phyloP scores from a whole-genome alignment of 441 rosid species.

The Eruca vesicaria region DNA sequence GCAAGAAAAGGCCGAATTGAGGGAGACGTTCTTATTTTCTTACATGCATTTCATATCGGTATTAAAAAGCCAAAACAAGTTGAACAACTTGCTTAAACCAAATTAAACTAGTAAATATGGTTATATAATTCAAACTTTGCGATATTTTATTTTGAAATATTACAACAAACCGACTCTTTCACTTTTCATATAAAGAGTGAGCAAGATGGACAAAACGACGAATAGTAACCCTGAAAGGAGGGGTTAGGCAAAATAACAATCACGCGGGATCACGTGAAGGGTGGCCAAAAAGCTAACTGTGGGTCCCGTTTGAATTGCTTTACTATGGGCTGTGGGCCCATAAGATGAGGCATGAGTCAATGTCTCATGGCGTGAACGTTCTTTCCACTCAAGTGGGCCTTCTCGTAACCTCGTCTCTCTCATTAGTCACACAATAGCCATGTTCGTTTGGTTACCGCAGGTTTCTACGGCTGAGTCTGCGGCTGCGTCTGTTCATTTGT shows the following conservation, averaged over 20 bases:
- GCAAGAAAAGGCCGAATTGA: too few species aligned
- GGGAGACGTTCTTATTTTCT: background rate
- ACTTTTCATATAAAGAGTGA: too few species aligned
- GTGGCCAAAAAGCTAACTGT: background rate
- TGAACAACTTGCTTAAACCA: background rate
- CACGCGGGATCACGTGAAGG: constrained; percentile 33
- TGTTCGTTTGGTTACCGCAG: too few species aligned
- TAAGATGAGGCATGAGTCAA: background rate
- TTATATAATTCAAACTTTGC: background rate
- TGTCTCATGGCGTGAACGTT: constrained; percentile 23
- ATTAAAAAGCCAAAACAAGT: background rate
- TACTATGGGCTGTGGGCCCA: background rate
- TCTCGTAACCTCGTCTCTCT: constrained; percentile 2
- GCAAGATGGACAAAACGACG: background rate
- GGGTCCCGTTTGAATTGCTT: background rate
- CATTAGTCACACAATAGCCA: constrained; percentile 21
- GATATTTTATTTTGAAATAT: background rate
- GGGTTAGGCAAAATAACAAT: constrained; percentile 20
- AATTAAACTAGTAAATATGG: background rate
- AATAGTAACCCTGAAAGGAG: background rate
- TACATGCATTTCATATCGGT: background rate
- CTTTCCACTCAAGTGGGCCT: constrained; percentile 14
- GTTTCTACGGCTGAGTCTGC: too few species aligned
- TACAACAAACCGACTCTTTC: constrained; percentile 2
- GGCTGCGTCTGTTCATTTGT: too few species aligned